phyloP scores from a whole-genome alignment of 2,329 filamentous ascomycete genomes.

The Aplosporella prunicola region DNA sequence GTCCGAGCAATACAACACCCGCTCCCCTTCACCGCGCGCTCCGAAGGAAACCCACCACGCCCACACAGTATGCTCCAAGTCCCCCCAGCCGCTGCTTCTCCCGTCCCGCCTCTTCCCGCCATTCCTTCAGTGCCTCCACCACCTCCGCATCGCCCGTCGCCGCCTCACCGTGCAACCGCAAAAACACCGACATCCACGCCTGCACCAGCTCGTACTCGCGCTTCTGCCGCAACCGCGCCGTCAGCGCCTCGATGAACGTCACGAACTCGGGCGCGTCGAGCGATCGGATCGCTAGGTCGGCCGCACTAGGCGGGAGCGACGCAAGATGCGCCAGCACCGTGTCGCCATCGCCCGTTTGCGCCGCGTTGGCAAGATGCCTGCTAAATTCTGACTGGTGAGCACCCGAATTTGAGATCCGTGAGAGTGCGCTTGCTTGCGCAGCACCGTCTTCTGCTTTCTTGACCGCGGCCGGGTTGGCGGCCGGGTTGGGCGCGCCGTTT shows the following conservation, averaged over 20 bases:
- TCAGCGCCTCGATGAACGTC: conserved; percentile 74
- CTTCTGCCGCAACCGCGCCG: conserved; percentile 54
- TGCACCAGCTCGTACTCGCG: conserved; percentile 90
- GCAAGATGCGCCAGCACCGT: conserved; percentile 71
- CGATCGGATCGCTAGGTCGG: conserved; percentile 84
- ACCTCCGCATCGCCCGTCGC: conserved; percentile 38
- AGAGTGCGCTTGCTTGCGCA: conserved; percentile 16
- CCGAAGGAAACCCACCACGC: conserved; percentile 74
- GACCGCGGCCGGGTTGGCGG: conserved; percentile 13
- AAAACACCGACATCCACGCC: conserved; percentile 94
- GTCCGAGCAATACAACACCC: conserved; percentile 1
- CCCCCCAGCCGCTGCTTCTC: conserved; percentile 63
- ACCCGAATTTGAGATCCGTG: conserved; percentile 24
- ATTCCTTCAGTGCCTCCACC: conserved; percentile 52
- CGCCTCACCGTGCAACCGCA: conserved; percentile 64
- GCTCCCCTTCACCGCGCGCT: conserved; percentile 24
- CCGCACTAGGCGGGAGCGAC: conserved; percentile 68
- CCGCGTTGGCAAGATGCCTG: conserved; percentile 35
- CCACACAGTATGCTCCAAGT: conserved; percentile 78
- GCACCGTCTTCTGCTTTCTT: conserved; percentile 13
- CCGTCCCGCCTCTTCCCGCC: conserved; percentile 61
- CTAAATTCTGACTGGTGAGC: conserved; percentile 36
- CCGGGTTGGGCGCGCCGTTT: conserved; percentile 15
- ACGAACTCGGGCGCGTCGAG: conserved; percentile 59
- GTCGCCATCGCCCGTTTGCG: conserved; percentile 51